Evolutionary conservation across 2,329 filamentous ascomycete genomes (phyloP).

Genomic region (Pseudocercospora eumusae): DNA sequence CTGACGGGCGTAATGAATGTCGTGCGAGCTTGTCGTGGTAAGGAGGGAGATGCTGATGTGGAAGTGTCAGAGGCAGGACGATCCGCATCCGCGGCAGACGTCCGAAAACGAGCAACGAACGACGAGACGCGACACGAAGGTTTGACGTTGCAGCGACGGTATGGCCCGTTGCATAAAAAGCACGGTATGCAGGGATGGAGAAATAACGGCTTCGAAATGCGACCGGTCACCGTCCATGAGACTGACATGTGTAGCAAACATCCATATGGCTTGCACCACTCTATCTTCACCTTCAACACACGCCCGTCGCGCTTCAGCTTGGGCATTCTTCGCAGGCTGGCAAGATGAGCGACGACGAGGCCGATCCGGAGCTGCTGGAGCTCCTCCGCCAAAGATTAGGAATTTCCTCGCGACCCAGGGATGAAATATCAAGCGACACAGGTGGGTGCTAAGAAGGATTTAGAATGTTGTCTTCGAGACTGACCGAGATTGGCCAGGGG

Average conservation of each 20-base stretch:
- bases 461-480: background rate
- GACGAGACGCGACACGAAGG: conserved; percentile 2
- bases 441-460: too few relatives aligned
- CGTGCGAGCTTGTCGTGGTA: background rate
- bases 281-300: background rate
- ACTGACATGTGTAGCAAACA: conserved; percentile 2
- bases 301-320: background rate
- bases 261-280: conserved; percentile 4
- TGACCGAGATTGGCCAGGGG: conserved; percentile 58
- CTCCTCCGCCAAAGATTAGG: conserved; percentile 79
- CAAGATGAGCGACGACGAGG: conserved; percentile 88
- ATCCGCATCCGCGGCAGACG: conserved; percentile 1
- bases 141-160: background rate
- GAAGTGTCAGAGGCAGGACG: background rate
- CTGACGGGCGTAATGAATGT: background rate
- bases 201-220: conserved; percentile 7
- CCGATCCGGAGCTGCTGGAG: conserved; percentile 81
- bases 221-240: background rate
- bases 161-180: background rate
- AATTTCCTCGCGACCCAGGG: conserved; percentile 28
- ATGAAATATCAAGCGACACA: conserved; percentile 37
- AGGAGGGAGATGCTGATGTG: conserved; percentile 1
- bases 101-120: background rate
- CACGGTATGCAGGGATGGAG: conserved; percentile 3
- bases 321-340: conserved; percentile 23